These are phyloP conservation scores for Fraxinus paxiana DNA, from an alignment of 305 asterid genomes.

Conservation along the genomic window DNA sequence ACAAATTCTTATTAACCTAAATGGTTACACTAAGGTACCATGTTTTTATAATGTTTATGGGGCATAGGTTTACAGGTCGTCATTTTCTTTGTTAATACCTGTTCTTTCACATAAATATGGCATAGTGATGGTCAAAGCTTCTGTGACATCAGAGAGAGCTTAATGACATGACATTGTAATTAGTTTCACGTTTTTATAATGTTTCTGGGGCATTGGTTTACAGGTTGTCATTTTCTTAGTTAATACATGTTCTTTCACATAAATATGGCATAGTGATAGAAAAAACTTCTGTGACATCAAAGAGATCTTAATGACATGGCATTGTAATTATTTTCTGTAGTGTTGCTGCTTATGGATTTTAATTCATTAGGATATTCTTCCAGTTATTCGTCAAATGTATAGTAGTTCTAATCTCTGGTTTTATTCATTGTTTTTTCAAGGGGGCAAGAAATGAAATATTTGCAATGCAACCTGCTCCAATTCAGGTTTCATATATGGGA, in stretches of 20 bases:
- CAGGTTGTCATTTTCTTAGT: neutral
- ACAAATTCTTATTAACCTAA: conserved; percentile 90
- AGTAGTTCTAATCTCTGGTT: conserved; percentile 9
- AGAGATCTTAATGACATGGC: neutral
- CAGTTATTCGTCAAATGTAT: conserved; percentile 2
- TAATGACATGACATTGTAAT: neutral
- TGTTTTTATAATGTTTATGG: neutral
- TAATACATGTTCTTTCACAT: neutral
- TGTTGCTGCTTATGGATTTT: neutral
- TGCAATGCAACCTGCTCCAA: conserved; percentile 99
- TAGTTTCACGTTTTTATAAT: neutral
- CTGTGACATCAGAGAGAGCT: neutral
- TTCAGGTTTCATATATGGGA: conserved; percentile 99
- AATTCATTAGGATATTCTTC: neutral
- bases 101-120: neutral
- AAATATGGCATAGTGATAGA: neutral
- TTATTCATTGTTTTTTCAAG: conserved; percentile 33
- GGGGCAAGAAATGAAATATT: conserved; percentile 98
- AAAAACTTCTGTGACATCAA: neutral
- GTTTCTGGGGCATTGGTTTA: neutral
- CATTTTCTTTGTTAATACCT: neutral
- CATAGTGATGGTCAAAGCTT: neutral
- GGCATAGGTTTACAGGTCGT: neutral
- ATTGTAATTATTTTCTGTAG: neutral
- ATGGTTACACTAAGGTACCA: conserved; percentile 94